Base-by-base conservation (phyloP, 2,329 filamentous ascomycete genomes). In the Parasarocladium wereldwijsianum region DNA sequence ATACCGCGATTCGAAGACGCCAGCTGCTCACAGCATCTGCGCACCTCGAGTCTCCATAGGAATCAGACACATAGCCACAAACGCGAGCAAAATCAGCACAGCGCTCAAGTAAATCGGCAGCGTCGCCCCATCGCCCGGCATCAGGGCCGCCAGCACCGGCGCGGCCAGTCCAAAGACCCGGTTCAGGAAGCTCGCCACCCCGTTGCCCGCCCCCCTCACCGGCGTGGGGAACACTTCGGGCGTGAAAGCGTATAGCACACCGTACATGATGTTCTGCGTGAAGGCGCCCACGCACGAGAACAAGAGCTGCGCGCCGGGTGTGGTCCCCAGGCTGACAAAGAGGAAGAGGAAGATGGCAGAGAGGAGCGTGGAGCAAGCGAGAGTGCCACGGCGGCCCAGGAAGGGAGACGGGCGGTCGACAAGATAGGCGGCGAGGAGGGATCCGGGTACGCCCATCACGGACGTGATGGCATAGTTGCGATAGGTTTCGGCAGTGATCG, bases 381-480 rank as follows among this genome's bases (percentile, higher is more conserved):
- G 74, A 5, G 78, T 83, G 34, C 76, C 75, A 38, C 72, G 76
- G 20, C 78, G 73, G n/a, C 78, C 78, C 14, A 73, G 55, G 39
- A 66, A 60, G 1, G 76, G 60, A 12, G 69, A 75, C 12, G 62
- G 60, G 37, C 72, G 61, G 46, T 79, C 68, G 25, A 83, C 81
- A 2, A 78, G 71, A 43, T 69, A 81, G 36, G 76, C 78, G 11
- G 76, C 83, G 8, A 87, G 58, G 13, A 90, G 54, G 27, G 76
- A 79, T 14, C 83, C 83, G 0, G 82, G 83, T 3, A 90, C 71
- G 22, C 83, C 82, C 27, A 76, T 68, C 21, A 83, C 58, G 23
- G 77, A 79, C 11, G 79, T 83, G 49, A 92, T 85, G 49, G 76
- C 76, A 49, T 85, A 87, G 60, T 84, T 83, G 36, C 79, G 75